Evolutionary conservation across 2,329 filamentous ascomycete species (phyloP), one percentile per base, ranked within the genome.

Genomic region (Alternaria angustiovoidea): DNA sequence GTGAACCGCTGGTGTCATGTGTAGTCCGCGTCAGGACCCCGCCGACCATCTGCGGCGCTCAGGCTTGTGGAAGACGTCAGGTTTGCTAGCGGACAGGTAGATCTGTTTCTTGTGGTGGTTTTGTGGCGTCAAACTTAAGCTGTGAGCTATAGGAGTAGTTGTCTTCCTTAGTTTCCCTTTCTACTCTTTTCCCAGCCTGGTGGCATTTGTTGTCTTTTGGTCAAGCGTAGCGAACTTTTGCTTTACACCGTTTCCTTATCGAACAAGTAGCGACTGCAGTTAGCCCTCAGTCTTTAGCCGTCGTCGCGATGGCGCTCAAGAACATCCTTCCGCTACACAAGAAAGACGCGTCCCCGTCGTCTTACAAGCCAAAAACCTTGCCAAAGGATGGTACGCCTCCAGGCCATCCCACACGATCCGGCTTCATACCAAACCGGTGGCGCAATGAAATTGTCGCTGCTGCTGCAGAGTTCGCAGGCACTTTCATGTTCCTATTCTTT

Each of bases 401-500:
- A 49, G 42, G 42, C 1, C 46, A 24, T 0, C 46, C 46, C 30
- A 49, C 2, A 4, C 18, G 32, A 18, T 36, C 32, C 20, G 34
- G 46, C 20, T 49, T 49, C 16, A 9, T 49, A 32, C 46, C 46
- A 41, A 60, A 55, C 30, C 32, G 63, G 66, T 77, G 72, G 73
- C 70, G 73, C 14, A 78, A 77, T 24, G 75, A 78, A 53, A 49
- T 78, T 3, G 75, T 80, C 9, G 77, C 78, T 2, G 68, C 70
- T 4, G 49, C 71, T 2, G 75, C 77, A 12, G 78, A 80, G 42
- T 78, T 80, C 26, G 72, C 75, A 3, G 78, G 78, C 3, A 80
- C 78, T 2, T 78, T 78, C 57, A 73, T 79, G 74, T 80, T 80
- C 51, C 68, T 80, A 4, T 80, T 79, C 70, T 78, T 79, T 41